Evolutionary conservation across 2,329 filamentous ascomycete species (phyloP).

Genomic region (Cercospora sp.): DNA sequence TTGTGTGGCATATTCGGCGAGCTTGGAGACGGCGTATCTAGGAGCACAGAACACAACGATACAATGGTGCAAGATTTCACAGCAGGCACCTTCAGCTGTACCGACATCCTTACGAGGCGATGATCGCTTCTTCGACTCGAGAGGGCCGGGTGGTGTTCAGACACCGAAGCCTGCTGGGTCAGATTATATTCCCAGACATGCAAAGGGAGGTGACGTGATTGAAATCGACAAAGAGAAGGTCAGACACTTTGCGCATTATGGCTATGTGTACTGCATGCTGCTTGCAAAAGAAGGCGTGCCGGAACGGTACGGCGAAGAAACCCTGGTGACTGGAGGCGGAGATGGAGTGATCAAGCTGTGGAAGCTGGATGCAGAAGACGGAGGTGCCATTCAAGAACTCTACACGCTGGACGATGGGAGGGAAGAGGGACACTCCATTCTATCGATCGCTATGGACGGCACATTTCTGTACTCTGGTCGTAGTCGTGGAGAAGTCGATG

Average conservation of each 20-base stretch:
- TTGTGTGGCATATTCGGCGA: constrained; percentile 82
- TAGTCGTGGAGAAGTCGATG: constrained; percentile 81
- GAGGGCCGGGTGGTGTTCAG: constrained; percentile 75
- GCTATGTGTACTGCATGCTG: constrained; percentile 96
- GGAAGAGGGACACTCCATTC: constrained; percentile 60
- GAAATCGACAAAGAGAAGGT: constrained; percentile 82
- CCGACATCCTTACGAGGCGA: constrained; percentile 59
- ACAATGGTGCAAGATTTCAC: constrained; percentile 72
- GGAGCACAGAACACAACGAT: constrained; percentile 94
- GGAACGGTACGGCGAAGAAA: constrained; percentile 71
- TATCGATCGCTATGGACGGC: constrained; percentile 83
- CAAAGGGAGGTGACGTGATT: constrained; percentile 64
- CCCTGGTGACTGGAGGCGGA: constrained; percentile 86
- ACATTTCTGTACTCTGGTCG: constrained; percentile 92
- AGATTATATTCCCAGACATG: constrained; percentile 50
- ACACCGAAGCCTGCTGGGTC: constrained; percentile 69
- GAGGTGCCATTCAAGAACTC: constrained; percentile 67
- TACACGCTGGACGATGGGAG: constrained; percentile 63
- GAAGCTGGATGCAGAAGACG: constrained; percentile 63
- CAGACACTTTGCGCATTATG: constrained; percentile 86
- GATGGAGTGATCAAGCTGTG: constrained; percentile 96
- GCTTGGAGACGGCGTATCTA: constrained; percentile 79
- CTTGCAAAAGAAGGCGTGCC: constrained; percentile 71
- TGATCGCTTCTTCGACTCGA: constrained; percentile 91
- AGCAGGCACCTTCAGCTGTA: constrained; percentile 40